phyloP scores from a whole-genome alignment of 2,329 filamentous ascomycete genomes.

The Penicillium glabrum region DNA sequence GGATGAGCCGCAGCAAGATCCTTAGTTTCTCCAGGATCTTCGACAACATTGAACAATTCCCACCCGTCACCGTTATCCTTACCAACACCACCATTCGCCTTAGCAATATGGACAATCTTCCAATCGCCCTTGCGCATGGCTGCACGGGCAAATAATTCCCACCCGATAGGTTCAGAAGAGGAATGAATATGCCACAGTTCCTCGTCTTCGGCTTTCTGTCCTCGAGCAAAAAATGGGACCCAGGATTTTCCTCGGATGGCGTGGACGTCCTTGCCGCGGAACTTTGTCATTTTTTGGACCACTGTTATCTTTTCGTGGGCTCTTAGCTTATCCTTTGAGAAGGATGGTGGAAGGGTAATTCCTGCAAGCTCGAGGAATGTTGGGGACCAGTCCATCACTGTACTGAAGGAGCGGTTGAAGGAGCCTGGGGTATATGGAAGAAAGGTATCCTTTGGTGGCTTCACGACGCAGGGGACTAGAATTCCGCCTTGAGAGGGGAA shows the following conservation, averaged over 20 bases:
- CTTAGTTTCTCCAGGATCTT: constrained; percentile 48
- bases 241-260: constrained; percentile 17
- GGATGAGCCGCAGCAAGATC: constrained; percentile 36
- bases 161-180: constrained; percentile 16
- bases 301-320: not conserved
- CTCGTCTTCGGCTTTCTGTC: constrained; percentile 11
- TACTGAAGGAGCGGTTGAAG: constrained; percentile 22
- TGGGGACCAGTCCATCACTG: constrained; percentile 18
- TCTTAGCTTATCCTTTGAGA: not conserved
- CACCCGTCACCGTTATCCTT: constrained; percentile 8
- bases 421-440: constrained; percentile 1
- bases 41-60: constrained; percentile 14
- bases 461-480: constrained; percentile 25
- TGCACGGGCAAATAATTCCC: constrained; percentile 18
- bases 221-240: constrained; percentile 10
- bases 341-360: constrained; percentile 3
- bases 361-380: constrained; percentile 19
- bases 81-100: constrained; percentile 8
- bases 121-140: constrained; percentile 17
- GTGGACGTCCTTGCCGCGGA: constrained; percentile 13
- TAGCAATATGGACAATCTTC: constrained; percentile 18
- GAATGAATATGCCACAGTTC: constrained; percentile 21
- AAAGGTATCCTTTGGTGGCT: constrained; percentile 11
- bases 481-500: constrained; percentile 29
- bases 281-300: constrained; percentile 8